Conservation (phyloP, 2,329 filamentous ascomycete genomes). For the Aspergillus sclerotialis region DNA sequence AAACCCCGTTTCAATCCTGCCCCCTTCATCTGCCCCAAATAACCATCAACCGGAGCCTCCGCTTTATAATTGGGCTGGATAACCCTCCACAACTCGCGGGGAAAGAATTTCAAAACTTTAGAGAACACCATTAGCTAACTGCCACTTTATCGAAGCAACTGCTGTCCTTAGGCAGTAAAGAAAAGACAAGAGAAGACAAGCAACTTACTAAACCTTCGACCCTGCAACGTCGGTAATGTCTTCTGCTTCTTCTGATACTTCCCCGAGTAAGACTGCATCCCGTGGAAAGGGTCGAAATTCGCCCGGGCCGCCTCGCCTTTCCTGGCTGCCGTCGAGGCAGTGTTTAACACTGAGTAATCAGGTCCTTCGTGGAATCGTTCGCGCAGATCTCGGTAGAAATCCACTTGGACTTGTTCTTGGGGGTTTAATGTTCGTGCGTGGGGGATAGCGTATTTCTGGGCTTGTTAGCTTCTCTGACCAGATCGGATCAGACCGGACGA, state of each 20-base stretch:
- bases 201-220: conserved; percentile 48
- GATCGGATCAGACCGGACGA: too few relatives aligned
- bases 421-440: conserved; percentile 23
- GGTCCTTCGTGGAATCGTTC: conserved; percentile 53
- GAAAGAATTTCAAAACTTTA: conserved; percentile 52
- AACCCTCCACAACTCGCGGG: conserved; percentile 49
- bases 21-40: conserved; percentile 11
- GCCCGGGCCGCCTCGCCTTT: conserved; percentile 37
- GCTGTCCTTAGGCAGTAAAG: neutral
- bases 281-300: conserved; percentile 55
- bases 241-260: conserved; percentile 52
- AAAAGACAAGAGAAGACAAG: neutral
- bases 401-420: conserved; percentile 42
- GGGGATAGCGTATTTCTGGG: conserved; percentile 33
- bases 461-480: neutral
- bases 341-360: conserved; percentile 49
- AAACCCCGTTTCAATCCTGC: conserved; percentile 30
- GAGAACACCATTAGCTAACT: conserved; percentile 1
- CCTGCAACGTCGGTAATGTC: conserved; percentile 48
- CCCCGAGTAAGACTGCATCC: conserved; percentile 54
- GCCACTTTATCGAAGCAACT: neutral
- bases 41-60: conserved; percentile 25
- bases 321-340: conserved; percentile 33
- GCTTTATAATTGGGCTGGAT: conserved; percentile 43
- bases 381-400: conserved; percentile 46